Conservation (phyloP, 139 green algal genomes). For the Nannochloris sp. region DNA sequence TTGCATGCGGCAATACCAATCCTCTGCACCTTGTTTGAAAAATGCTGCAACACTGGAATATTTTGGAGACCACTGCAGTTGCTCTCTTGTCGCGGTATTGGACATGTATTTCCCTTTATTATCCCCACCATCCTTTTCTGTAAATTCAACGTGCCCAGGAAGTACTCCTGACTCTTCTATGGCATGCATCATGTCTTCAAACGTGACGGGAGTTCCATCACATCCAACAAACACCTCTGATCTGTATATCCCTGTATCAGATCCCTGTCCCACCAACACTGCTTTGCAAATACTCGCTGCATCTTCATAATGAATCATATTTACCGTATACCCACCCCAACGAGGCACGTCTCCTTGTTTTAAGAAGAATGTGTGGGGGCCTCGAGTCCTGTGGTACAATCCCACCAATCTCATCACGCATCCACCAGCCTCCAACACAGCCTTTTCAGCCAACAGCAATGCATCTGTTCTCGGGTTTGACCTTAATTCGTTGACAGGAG, state of each 20-base stretch:
- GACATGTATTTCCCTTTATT: constrained; percentile 57
- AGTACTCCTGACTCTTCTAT: constrained; percentile 20
- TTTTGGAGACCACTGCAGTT: constrained; percentile 63
- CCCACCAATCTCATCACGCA: constrained; percentile 86
- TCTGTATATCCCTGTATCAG: constrained; percentile 18
- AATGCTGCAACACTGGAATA: constrained; percentile 48
- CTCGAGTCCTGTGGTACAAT: constrained; percentile 76
- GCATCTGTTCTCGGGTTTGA: constrained; percentile 53
- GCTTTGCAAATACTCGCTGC: constrained; percentile 62
- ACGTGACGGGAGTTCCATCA: constrained; percentile 64
- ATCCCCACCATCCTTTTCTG: constrained; percentile 12
- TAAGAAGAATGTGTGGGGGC: constrained; percentile 90
- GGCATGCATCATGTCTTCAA: constrained; percentile 56
- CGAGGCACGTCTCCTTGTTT: constrained; percentile 42
- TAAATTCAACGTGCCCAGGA: constrained; percentile 31
- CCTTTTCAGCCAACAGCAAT: constrained; percentile 67
- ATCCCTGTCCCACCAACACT: constrained; percentile 20
- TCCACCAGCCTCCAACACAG: constrained; percentile 63
- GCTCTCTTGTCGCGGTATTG: constrained; percentile 47
- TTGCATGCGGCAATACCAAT: constrained; percentile 23
- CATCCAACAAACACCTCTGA: constrained; percentile 57
- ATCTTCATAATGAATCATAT: constrained; percentile 99
- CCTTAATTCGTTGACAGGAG: constrained; percentile 44
- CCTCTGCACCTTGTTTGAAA: constrained; percentile 10
- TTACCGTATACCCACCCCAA: constrained; percentile 68